These are phyloP conservation scores for Phragmites australis DNA, from an alignment of 176 grass and related monocot genomes.

Conservation along the genomic window DNA sequence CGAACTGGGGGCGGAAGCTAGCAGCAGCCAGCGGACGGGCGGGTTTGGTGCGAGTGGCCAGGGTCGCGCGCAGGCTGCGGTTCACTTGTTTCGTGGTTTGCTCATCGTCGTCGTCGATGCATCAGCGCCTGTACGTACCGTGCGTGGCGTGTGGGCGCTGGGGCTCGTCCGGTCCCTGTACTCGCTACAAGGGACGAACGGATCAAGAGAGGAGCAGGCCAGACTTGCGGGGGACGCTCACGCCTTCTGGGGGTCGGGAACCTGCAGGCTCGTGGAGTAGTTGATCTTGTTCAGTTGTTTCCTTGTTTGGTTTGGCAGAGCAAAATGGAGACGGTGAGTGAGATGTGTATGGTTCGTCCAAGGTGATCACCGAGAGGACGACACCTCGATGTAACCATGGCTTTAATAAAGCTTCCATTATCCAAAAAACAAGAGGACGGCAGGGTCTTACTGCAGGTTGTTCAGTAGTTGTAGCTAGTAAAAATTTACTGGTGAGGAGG, in stretches of 20 bases:
- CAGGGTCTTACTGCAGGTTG: no score
- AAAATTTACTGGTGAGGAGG: no score
- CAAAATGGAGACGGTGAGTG: not conserved
- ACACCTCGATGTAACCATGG: no score
- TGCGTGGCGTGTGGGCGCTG: not conserved
- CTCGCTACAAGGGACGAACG: no score
- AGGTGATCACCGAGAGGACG: no score
- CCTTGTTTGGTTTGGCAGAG: not conserved
- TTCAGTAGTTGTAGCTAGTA: no score
- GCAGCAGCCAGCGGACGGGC: not conserved
- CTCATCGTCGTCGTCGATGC: not conserved
- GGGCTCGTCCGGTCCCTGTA: not conserved
- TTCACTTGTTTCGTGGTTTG: not conserved
- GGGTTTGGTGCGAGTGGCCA: not conserved
- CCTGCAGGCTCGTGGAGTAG: no score
- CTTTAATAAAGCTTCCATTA: no score
- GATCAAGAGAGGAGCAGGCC: no score
- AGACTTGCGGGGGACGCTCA: not conserved
- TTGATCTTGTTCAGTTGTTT: not conserved
- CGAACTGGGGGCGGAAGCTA: not conserved
- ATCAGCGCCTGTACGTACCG: not conserved
- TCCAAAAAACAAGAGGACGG: no score
- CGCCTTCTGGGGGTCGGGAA: not conserved
- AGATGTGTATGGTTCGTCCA: not conserved
- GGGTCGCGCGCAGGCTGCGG: not conserved